Conservation (phyloP, 208 protist species). For the Naegleria gruberi region DNA sequence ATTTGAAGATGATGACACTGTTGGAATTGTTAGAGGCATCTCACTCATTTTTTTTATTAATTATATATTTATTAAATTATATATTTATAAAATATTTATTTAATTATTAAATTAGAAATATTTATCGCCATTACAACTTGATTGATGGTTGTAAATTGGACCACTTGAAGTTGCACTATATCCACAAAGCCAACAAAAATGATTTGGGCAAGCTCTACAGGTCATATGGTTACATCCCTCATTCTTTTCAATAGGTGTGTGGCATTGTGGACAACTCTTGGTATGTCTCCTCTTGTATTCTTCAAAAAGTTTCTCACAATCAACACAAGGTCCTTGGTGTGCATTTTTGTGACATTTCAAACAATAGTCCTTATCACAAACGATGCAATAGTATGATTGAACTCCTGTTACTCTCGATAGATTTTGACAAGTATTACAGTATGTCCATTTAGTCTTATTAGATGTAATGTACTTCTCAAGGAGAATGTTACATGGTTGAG, state of each 20-base stretch:
- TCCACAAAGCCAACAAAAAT: conserved; percentile 4
- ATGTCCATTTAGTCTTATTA: not conserved
- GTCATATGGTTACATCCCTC: not conserved
- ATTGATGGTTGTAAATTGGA: not conserved
- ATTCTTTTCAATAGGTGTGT: not conserved
- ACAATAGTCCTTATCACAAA: not conserved
- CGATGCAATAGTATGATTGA: not conserved
- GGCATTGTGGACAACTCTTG: not conserved
- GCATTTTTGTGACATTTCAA: not conserved
- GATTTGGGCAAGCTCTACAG: not conserved
- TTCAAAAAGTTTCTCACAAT: not conserved
- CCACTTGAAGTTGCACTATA: not conserved
- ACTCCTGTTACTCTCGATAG: not conserved
- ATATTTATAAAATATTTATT: no score
- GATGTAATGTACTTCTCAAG: not conserved
- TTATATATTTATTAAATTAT: no score
- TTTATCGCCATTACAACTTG: not conserved
- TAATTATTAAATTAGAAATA: not conserved
- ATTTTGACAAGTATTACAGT: not conserved
- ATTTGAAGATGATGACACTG: no score
- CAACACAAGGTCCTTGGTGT: not conserved
- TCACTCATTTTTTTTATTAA: no score
- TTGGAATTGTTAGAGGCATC: no score
- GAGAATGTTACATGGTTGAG: not conserved
- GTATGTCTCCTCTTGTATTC: not conserved